Base-by-base conservation (phyloP, 176 grass and related monocot species). In the Rhipidocladum racemiflorum region DNA sequence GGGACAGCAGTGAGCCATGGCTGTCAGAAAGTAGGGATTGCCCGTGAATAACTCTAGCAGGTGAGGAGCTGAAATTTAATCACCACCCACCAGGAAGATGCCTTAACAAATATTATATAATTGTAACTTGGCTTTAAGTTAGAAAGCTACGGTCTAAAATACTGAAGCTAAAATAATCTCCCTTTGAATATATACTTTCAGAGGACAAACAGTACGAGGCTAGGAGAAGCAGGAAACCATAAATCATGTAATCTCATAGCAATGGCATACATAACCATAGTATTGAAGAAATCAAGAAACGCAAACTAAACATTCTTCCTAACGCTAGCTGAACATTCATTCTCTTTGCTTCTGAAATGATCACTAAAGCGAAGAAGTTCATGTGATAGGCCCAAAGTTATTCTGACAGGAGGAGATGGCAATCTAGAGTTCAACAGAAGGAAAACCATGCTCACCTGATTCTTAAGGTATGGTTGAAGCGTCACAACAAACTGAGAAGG, bases 401-500 rank as follows among this genome's bases (percentile, higher is more conserved):
- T 35, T 86, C 50, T 66, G 24, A 65, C 40, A 78, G n/a, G 34
- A 83, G 20, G 24, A 88, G 16, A 82, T 66, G 57, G 36, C 39
- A 74, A 65, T 21, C 15, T 63, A 55, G 67, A 83, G 17, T 59
- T 72, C 67, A 25, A 86, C 50, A 17, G 60, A 77, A 62, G 59
- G 29, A 86, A 86, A 68, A 6, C 39, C 25, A 72, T 68, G 61
- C 57, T 82, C 72, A 99, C 97, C 97, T 93, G 93, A 87, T 89
- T 93, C 78, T 96, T 99, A 86, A 99, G 89, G 82, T 99, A 99
- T 67, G 97, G 97, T 82, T 96, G 93, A 85, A 99, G 97, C 7
- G 97, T 99, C 68, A 93, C 93, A 70, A 99, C 93, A 88, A 99
- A 99, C 82, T 99, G 93, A 65, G 93, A 95, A 88, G 91, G 97